Evolutionary conservation across 129 eudicot genomes (phyloP), one percentile per base, ranked within the genome.

Genomic region (Flaveria ramosissima): DNA sequence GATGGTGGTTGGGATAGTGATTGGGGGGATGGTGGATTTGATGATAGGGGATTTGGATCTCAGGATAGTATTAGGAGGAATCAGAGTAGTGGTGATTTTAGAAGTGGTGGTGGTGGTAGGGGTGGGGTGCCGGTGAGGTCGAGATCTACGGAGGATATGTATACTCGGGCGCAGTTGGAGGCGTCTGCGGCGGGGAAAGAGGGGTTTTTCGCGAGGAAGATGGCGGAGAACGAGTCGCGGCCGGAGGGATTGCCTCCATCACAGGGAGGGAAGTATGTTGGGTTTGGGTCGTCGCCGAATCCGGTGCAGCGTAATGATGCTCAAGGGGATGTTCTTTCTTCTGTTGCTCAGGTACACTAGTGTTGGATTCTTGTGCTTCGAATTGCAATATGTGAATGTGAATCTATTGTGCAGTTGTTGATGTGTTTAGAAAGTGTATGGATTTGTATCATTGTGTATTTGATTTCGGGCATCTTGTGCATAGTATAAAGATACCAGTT

Each of bases 261-360:
- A 2, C 84, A 94, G 43, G 98, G 98, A 15, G 98, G 98, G 77
- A 94, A 91, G 82, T 94, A 89, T 80, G 98, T 94, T n/a, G 98
- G 98, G 8, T 94, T 94, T 71, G 97, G 98, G 13, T 94, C 97
- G 45, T 67, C 74, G 47, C 88, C 93, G 0, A 72, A 77, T 19
- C 89, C 90, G 0, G 55, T 70, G 66, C 59, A 78, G 0, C 59
- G 88, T 69, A 75, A 65, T 20, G 85, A 79, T 69, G 42, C 78
- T 1, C 93, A 94, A 32, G 96, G 96, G 74, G 98, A 94, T 89
- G 93, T 94, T 68, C 80, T 94, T 30, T 83, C 92, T 13, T 88
- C 80, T 48, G 91, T 94, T 61, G 63, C 90, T 61, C 98, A 94
- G 98, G 98, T 94, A 68, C 10, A 75, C 7, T 30, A 1, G 19